Percentiles rank a stretch among this genome's conserved stretches.
phyloP scores from a whole-genome alignment of 2,329 filamentous ascomycete species.

The Verticillium nonalfalfae region DNA sequence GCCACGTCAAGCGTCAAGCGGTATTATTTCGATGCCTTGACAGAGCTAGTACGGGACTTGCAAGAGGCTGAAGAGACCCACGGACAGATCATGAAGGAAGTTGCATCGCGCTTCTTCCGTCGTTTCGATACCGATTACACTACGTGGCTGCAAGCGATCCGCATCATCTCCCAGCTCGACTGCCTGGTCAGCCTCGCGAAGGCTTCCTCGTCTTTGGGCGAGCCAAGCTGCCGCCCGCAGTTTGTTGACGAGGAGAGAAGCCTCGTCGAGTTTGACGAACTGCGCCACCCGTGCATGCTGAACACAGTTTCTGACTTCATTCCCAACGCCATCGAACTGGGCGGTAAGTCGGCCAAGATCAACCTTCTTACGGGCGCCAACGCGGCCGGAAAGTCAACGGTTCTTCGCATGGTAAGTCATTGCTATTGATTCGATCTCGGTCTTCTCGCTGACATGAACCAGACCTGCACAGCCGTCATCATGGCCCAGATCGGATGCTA shows the following conservation, averaged over 20 bases:
- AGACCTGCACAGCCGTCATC: constrained; percentile 93
- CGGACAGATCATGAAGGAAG: constrained; percentile 82
- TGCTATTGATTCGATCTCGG: neutral
- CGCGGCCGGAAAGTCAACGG: constrained; percentile 93
- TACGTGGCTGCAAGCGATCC: constrained; percentile 83
- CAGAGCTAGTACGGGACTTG: constrained; percentile 73
- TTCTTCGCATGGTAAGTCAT: constrained; percentile 77
- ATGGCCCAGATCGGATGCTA: constrained; percentile 96
- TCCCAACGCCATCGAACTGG: constrained; percentile 85
- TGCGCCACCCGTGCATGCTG: constrained; percentile 92
- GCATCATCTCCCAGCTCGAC: constrained; percentile 85
- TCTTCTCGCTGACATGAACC: constrained; percentile 17
- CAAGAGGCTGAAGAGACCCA: constrained; percentile 95
- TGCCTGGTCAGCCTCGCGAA: constrained; percentile 91
- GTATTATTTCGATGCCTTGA: constrained; percentile 85
- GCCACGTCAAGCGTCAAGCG: constrained; percentile 84
- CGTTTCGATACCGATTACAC: constrained; percentile 85
- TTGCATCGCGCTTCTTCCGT: constrained; percentile 74
- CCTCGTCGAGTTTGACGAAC: constrained; percentile 83
- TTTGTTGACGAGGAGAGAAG: constrained; percentile 83
- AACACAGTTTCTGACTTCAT: constrained; percentile 91
- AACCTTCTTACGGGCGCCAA: constrained; percentile 93
- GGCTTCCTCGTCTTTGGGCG: constrained; percentile 74
- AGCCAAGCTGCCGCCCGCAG: constrained; percentile 81
- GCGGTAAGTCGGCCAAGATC: constrained; percentile 75